Evolutionary conservation across 2,329 filamentous ascomycete genomes (phyloP), one percentile per base, ranked within the genome.

Genomic region (Remersonia thermophila): DNA sequence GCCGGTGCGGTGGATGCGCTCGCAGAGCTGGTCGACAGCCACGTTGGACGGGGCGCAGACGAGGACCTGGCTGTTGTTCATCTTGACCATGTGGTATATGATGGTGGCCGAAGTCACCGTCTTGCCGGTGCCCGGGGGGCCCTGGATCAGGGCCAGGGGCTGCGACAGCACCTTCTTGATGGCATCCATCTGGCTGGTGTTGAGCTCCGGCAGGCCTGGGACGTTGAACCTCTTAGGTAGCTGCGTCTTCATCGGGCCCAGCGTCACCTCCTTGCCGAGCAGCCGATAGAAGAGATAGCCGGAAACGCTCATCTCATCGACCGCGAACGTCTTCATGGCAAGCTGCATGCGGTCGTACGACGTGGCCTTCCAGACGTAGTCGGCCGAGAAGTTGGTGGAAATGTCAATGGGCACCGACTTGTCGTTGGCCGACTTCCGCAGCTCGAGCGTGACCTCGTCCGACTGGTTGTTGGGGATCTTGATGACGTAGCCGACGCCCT

Each of bases 391-490:
- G 59, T 95, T 94, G 61, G 93, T 85, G 0, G 89, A 94, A 59
- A 89, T 91, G 52, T 98, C 89, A 0, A 85, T 94, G 1, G 91
- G 91, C 1, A 96, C 84, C 18, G 82, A 84, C 60, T 96, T 96
- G 63, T 96, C 87, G 55, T 93, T 93, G 43, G 85, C 87, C 44
- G 91, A 89, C 52, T 91, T 85, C 48, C 91, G 83, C 54, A 98
- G 65, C 58, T 98, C 91, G 46, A 98, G 81, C 8, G 83, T 93
- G 35, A 98, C 91, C 57, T 98, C 89, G 52, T 98, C 91, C 11
- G 87, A 95, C 63, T 94, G 86, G 60, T 96, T 96, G 69, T 98
- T 96, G 15, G 91, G 93, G 41, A 98, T 96, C 65, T 98, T 98
- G 65, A 96, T 87, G 42, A 98, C 91, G 59, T 98, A 98, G 46